phyloP scores from a whole-genome alignment of 495 filamentous ascomycete species.

The Trichoderma erinaceum region DNA sequence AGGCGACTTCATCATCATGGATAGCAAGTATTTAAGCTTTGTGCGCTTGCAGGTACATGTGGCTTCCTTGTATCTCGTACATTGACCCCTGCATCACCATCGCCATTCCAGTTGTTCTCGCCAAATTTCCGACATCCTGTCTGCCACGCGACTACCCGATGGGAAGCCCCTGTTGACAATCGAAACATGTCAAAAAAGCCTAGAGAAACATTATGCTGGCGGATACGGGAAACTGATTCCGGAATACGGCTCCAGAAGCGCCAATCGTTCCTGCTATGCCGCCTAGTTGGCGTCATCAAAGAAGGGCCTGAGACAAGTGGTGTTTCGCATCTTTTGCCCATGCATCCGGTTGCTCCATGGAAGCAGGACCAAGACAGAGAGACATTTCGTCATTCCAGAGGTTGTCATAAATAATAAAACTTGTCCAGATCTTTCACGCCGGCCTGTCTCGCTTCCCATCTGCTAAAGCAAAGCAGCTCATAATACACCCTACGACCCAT shows the following conservation, averaged over 20 bases:
- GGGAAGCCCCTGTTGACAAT: background rate
- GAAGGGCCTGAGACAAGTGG: background rate
- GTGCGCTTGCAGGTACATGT: too few species aligned
- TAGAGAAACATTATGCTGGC: constrained; percentile 3
- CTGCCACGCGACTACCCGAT: background rate
- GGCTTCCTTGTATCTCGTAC: background rate
- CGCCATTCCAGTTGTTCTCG: background rate
- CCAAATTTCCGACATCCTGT: background rate
- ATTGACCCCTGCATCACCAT: background rate
- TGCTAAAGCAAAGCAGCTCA: background rate
- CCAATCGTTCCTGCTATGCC: background rate
- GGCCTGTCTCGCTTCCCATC: background rate
- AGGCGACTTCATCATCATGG: too few species aligned
- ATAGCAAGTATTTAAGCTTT: too few species aligned
- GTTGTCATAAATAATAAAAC: background rate
- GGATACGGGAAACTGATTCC: background rate
- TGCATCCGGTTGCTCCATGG: background rate
- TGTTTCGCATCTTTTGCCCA: constrained; percentile 6
- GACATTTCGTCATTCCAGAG: background rate
- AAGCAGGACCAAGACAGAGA: background rate
- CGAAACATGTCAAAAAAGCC: constrained; percentile 8
- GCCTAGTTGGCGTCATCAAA: background rate
- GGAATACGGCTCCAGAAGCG: background rate
- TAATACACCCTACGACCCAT: too few species aligned
- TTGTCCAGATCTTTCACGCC: too few species aligned